phyloP scores from a whole-genome alignment of 768 basidiomycete species.

The Tylopilus subfusipes region DNA sequence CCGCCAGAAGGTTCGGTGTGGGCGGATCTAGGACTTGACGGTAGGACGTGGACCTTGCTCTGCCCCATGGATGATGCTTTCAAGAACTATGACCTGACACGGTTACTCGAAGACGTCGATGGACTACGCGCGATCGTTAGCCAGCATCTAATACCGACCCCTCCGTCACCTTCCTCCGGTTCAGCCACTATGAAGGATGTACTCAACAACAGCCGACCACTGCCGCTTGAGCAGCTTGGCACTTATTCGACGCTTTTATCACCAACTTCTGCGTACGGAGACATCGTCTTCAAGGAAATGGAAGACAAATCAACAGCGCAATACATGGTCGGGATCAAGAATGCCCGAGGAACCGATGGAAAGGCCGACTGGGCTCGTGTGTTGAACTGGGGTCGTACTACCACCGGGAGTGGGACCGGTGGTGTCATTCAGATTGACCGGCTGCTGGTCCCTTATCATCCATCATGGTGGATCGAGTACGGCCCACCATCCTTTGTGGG shows the following conservation, averaged over 20 bases:
- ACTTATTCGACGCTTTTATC: constrained; percentile 81
- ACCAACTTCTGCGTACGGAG: constrained; percentile 62
- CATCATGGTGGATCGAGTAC: constrained; percentile 80
- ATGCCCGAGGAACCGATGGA: constrained; percentile 63
- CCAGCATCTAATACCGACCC: constrained; percentile 71
- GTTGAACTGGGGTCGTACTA: constrained; percentile 72
- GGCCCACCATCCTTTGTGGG: constrained; percentile 67
- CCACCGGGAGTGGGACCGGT: constrained; percentile 67
- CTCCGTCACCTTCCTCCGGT: constrained; percentile 20
- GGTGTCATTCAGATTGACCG: constrained; percentile 88
- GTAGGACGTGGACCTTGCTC: constrained; percentile 78
- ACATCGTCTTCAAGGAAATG: constrained; percentile 69
- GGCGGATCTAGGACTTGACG: constrained; percentile 47
- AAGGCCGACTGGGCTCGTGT: constrained; percentile 63
- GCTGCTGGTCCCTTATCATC: constrained; percentile 80
- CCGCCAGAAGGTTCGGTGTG: constrained; percentile 71
- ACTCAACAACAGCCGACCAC: constrained; percentile 66
- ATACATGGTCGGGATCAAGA: constrained; percentile 70
- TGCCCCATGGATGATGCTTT: constrained; percentile 93
- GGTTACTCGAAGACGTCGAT: constrained; percentile 55
- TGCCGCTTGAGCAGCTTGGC: constrained; percentile 65
- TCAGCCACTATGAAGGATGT: constrained; percentile 30
- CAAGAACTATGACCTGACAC: constrained; percentile 78
- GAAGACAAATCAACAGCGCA: constrained; percentile 39
- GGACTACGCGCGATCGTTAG: constrained; percentile 57